Evolutionary conservation across 2,329 filamentous ascomycete species (phyloP).

Genomic region (Arthrobotrys conoides): DNA sequence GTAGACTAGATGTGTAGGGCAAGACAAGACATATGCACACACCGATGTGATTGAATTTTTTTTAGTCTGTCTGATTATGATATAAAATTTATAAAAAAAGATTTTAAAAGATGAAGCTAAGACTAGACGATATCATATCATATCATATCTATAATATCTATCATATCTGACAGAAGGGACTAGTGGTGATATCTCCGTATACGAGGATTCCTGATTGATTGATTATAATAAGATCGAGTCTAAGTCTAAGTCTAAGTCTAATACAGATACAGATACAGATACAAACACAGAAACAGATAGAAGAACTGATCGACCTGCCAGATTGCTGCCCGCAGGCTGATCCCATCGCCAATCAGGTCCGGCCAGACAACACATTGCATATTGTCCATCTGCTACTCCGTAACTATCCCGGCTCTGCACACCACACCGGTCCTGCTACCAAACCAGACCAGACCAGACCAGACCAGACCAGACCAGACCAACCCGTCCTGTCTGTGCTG

Average conservation of each 20-base stretch:
- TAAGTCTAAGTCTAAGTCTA: not conserved
- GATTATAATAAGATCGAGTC: too few relatives aligned
- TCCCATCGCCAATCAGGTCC: conserved; percentile 61
- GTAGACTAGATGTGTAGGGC: conserved; percentile 28
- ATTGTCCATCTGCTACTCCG: too few relatives aligned
- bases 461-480: too few relatives aligned
- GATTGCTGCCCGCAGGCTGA: conserved; percentile 56
- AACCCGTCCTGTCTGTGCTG: too few relatives aligned
- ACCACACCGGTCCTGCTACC: too few relatives aligned
- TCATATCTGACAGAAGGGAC: not conserved
- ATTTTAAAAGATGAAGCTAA: conserved; percentile 6
- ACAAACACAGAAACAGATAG: too few relatives aligned
- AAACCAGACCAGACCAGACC: too few relatives aligned
- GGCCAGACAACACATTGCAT: conserved; percentile 9
- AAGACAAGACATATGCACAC: conserved; percentile 44
- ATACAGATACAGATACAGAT: not conserved
- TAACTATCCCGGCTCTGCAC: conserved; percentile 48
- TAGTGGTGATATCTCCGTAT: conserved; percentile 2
- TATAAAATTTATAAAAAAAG: conserved; percentile 18
- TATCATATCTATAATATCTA: not conserved
- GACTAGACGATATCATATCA: not conserved
- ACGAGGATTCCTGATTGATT: not conserved
- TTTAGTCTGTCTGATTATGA: too few relatives aligned
- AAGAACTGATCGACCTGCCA: conserved; percentile 60
- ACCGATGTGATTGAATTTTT: conserved; percentile 19